Evolutionary conservation across 140 eudicot genomes (phyloP).

Genomic region (Stevia rebaudiana): DNA sequence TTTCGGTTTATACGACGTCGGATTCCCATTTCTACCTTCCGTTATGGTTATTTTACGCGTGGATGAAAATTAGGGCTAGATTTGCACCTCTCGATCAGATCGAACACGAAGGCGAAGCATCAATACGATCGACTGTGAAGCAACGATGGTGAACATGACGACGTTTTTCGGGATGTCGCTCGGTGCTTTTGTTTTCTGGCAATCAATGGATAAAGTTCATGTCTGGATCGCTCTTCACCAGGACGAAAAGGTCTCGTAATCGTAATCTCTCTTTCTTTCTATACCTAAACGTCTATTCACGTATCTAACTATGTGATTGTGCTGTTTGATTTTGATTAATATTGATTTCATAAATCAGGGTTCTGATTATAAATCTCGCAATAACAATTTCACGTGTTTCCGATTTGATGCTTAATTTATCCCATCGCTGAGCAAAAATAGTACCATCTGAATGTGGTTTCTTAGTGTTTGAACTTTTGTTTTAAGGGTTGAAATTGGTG

Average conservation of each 20-base stretch:
- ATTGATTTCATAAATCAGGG: too few relatives aligned
- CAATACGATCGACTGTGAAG: background rate
- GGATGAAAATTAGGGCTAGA: slow-evolving; percentile 6
- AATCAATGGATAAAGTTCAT: slow-evolving; percentile 83
- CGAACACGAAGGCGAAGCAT: slow-evolving; percentile 8
- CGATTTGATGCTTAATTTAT: background rate
- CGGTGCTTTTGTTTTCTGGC: slow-evolving; percentile 80
- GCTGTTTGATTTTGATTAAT: too few relatives aligned
- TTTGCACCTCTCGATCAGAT: slow-evolving; percentile 10
- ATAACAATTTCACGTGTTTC: too few relatives aligned
- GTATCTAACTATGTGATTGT: too few relatives aligned
- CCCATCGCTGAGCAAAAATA: background rate
- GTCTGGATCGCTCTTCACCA: slow-evolving; percentile 92
- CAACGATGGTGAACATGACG: slow-evolving; percentile 59
- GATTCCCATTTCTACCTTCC: background rate
- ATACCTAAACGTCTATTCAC: background rate
- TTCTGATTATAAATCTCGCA: too few relatives aligned
- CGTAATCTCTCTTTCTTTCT: background rate
- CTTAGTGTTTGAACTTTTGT: too few relatives aligned
- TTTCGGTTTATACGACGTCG: background rate
- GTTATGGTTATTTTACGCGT: background rate
- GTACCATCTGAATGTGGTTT: background rate
- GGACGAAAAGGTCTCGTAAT: slow-evolving; percentile 58
- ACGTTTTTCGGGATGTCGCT: slow-evolving; percentile 67
- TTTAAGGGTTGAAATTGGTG: background rate